A percentile compares a stretch with the other conserved stretches of the same genome.
Conservation (phyloP, 179 eudicot species). For the Sideroxylon spinosum region DNA sequence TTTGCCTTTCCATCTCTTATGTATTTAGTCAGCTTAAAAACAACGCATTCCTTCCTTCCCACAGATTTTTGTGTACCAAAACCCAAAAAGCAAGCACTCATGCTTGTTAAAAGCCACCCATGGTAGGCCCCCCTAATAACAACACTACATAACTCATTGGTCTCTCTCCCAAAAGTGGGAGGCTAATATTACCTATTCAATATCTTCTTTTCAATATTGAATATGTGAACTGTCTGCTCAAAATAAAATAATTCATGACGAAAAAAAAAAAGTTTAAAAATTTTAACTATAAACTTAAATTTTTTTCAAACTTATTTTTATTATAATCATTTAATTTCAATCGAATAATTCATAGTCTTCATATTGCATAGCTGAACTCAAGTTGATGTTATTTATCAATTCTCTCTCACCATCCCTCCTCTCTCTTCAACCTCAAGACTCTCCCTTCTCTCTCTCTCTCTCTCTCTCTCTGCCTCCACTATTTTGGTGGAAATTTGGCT, state of each 20-base stretch:
- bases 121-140: conserved; percentile 27
- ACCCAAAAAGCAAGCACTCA: conserved; percentile 31
- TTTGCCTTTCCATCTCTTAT: not conserved
- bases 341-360: too few species aligned
- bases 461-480: conserved; percentile 15
- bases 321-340: too few species aligned
- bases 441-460: conserved; percentile 15
- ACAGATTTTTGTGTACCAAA: conserved; percentile 25
- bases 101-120: conserved; percentile 28
- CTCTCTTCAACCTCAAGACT: not conserved
- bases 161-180: not conserved
- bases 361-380: too few species aligned
- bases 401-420: not conserved
- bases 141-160: conserved; percentile 3
- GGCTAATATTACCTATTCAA: too few species aligned
- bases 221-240: too few species aligned
- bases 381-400: too few species aligned
- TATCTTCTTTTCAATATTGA: too few species aligned
- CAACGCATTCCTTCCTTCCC: conserved; percentile 43
- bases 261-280: too few species aligned
- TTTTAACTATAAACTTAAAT: too few species aligned
- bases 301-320: too few species aligned
- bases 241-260: too few species aligned
- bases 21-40: conserved; percentile 32
- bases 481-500: conserved; percentile 17